These are phyloP conservation scores for Penicillium fimorum DNA, from an alignment of 495 filamentous ascomycete species.

Conservation along the genomic window DNA sequence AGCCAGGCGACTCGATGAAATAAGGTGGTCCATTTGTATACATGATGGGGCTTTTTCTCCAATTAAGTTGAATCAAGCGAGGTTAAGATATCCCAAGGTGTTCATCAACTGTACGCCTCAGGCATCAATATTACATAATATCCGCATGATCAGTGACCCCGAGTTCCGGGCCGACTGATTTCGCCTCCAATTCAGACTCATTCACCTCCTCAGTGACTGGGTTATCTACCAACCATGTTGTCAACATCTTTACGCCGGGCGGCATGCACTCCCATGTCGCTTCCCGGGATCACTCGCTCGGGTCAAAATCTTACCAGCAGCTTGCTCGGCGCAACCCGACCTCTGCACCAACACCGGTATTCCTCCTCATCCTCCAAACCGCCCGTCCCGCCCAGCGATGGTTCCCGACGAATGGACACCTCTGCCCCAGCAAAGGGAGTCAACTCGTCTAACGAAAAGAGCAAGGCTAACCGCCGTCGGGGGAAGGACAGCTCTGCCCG, in stretches of 20 bases:
- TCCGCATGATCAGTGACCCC: constrained; percentile 43
- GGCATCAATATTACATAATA: constrained; percentile 35
- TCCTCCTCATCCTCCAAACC: constrained; percentile 55
- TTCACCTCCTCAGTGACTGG: constrained; percentile 29
- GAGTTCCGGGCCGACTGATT: constrained; percentile 40
- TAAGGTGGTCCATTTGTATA: neutral
- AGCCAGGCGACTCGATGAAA: neutral
- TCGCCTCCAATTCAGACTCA: constrained; percentile 41
- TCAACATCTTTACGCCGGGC: constrained; percentile 50
- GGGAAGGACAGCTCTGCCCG: constrained; percentile 40
- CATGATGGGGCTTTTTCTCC: neutral
- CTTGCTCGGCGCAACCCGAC: constrained; percentile 32
- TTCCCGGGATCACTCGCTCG: constrained; percentile 37
- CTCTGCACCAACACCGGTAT: constrained; percentile 52
- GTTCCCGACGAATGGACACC: constrained; percentile 40
- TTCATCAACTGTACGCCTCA: constrained; percentile 13
- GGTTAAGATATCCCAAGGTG: neutral
- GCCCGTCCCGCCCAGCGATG: constrained; percentile 45
- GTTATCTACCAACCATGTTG: constrained; percentile 43
- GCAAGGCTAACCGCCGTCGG: constrained; percentile 37
- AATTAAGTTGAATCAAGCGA: neutral
- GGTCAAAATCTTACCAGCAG: constrained; percentile 33
- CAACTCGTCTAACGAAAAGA: constrained; percentile 38
- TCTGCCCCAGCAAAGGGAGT: constrained; percentile 45
- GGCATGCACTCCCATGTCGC: constrained; percentile 38